phyloP scores from a whole-genome alignment of 2,329 filamentous ascomycete species.

The Metarhizium anisopliae region DNA sequence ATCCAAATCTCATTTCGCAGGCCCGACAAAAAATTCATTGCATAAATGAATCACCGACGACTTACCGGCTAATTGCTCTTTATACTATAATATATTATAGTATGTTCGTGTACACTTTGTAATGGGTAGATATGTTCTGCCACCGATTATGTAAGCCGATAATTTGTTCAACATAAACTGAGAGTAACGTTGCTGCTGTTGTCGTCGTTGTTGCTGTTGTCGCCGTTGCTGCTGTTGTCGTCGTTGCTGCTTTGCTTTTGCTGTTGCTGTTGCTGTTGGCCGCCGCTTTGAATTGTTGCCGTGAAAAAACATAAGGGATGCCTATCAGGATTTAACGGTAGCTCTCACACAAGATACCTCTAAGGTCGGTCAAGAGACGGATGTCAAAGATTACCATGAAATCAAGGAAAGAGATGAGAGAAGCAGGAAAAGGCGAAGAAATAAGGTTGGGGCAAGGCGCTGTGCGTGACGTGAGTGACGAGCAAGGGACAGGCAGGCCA shows the following conservation, averaged over 20 bases:
- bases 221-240: not conserved
- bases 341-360: not conserved
- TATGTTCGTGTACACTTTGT: not conserved
- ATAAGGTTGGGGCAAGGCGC: constrained; percentile 11
- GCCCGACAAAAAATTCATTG: not conserved
- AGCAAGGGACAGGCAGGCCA: constrained; percentile 4
- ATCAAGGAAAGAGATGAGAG: not conserved
- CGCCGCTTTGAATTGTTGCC: not conserved
- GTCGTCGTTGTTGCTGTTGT: not conserved
- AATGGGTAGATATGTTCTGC: not conserved
- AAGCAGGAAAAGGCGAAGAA: constrained; percentile 8
- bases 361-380: not conserved
- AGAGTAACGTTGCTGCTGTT: too few species aligned
- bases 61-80: not conserved
- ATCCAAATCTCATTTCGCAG: not conserved
- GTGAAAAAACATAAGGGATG: not conserved
- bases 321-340: not conserved
- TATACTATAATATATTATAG: too few species aligned
- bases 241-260: not conserved
- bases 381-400: not conserved
- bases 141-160: too few species aligned
- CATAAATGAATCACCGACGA: not conserved
- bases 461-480: constrained; percentile 12
- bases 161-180: too few species aligned
- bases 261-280: not conserved